phyloP scores from a whole-genome alignment of 805 yeast species.

The Dipodascus albidus region DNA sequence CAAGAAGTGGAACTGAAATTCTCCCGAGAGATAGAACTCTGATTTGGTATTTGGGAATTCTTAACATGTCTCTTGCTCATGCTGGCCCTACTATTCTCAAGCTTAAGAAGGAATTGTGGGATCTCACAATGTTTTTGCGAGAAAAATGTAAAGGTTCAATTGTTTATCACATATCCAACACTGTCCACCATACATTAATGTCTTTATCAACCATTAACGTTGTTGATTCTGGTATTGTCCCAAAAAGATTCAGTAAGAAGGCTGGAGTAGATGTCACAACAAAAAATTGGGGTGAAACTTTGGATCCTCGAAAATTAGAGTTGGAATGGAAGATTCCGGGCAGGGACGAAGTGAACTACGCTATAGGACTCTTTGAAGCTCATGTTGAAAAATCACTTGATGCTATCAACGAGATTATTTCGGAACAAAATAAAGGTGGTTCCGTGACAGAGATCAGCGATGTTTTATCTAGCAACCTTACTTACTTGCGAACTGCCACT shows the following conservation, averaged over 20 bases:
- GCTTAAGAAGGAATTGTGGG: constrained; percentile 34
- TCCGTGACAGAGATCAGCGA: constrained; percentile 34
- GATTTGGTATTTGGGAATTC: constrained; percentile 55
- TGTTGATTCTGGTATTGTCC: constrained; percentile 11
- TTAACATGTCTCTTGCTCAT: constrained; percentile 61
- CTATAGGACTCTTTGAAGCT: constrained; percentile 44
- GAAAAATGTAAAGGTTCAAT: constrained; percentile 51
- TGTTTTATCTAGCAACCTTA: constrained; percentile 40
- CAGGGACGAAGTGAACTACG: constrained; percentile 42
- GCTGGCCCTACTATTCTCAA: constrained; percentile 43
- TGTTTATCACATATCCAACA: constrained; percentile 46
- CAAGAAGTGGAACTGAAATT: constrained; percentile 52
- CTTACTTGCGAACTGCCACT: constrained; percentile 45
- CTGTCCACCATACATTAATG: constrained; percentile 56
- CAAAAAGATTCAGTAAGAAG: constrained; percentile 8
- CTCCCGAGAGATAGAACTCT: constrained; percentile 70
- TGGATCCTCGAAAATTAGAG: constrained; percentile 23
- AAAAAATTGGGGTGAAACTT: constrained; percentile 34
- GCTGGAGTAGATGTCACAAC: constrained; percentile 11
- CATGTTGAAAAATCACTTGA: constrained; percentile 27
- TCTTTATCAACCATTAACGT: constrained; percentile 43
- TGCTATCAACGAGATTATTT: constrained; percentile 18
- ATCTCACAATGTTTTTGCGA: constrained; percentile 33
- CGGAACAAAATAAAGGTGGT: constrained; percentile 17
- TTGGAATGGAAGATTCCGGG: constrained; percentile 73